Evolutionary conservation across 179 eudicot genomes (phyloP).

Genomic region (Drosera spatulata): DNA sequence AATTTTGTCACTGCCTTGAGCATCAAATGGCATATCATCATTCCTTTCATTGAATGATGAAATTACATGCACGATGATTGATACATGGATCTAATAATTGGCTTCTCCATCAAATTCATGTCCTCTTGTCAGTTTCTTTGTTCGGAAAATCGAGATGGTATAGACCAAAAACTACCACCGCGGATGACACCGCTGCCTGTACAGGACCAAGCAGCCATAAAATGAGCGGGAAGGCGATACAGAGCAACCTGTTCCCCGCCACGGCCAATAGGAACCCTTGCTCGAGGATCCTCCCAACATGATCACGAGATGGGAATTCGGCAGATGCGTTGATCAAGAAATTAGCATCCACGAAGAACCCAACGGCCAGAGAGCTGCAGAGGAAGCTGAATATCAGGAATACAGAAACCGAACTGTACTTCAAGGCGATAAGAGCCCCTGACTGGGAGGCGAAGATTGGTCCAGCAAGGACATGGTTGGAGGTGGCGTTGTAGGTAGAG

Average conservation of each 20-base stretch:
- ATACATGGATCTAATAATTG: no score
- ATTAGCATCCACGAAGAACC: conserved; percentile 54
- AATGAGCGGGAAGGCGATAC: conserved; percentile 40
- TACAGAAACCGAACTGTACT: conserved; percentile 36
- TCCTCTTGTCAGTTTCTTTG: no score
- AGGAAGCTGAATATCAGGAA: conserved; percentile 58
- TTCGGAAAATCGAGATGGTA: conserved; percentile 54
- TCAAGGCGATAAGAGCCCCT: conserved; percentile 36
- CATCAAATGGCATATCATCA: no score
- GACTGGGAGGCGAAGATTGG: conserved; percentile 44
- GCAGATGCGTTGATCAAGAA: conserved; percentile 45
- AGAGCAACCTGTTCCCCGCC: conserved; percentile 59
- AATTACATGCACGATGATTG: no score
- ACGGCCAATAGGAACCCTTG: conserved; percentile 55
- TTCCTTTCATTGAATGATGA: no score
- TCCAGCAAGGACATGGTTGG: conserved; percentile 16
- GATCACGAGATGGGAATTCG: conserved; percentile 9
- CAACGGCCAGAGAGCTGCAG: conserved; percentile 62
- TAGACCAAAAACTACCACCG: conserved; percentile 50
- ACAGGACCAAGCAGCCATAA: conserved; percentile 86
- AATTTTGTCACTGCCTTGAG: no score
- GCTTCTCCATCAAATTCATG: no score
- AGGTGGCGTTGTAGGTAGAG: conserved; percentile 43
- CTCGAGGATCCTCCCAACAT: conserved; percentile 37
- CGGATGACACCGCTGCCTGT: conserved; percentile 42